Percentiles rank a stretch among this genome's conserved stretches.
Conservation (phyloP, 106 monocot species). For the Cymbidium sinense region DNA sequence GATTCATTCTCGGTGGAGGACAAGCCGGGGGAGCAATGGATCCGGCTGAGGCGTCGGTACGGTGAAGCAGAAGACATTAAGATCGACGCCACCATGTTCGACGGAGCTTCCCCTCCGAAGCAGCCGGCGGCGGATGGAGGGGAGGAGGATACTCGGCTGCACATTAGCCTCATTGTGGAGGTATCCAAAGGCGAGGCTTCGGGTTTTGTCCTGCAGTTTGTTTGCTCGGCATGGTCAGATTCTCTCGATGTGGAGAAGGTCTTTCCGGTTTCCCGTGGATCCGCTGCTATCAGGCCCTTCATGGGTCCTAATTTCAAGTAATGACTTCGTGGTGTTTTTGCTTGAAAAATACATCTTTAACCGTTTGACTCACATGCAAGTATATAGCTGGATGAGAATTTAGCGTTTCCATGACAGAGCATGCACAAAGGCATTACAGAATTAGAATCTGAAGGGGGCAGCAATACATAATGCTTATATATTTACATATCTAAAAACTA, state of each 20-base stretch:
- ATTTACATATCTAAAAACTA: too few relatives aligned
- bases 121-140: conserved; percentile 14
- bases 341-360: not conserved
- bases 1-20: conserved; percentile 52
- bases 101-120: conserved; percentile 35
- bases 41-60: conserved; percentile 29
- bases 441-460: not conserved
- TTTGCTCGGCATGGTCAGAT: conserved; percentile 76
- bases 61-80: conserved; percentile 39
- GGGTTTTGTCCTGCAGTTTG: conserved; percentile 35
- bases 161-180: conserved; percentile 57
- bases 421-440: too few relatives aligned
- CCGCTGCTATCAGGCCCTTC: conserved; percentile 21
- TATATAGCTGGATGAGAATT: not conserved
- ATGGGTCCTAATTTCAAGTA: conserved; percentile 53
- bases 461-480: not conserved
- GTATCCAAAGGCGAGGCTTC: conserved; percentile 32
- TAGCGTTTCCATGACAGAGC: not conserved
- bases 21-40: conserved; percentile 63
- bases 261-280: conserved; percentile 18
- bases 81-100: conserved; percentile 72
- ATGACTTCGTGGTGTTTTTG: not conserved
- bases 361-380: not conserved
- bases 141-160: conserved; percentile 27
- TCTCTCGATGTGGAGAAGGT: conserved; percentile 62